Base-by-base conservation (phyloP, 768 basidiomycete genomes). In the Tulasnella sp. region DNA sequence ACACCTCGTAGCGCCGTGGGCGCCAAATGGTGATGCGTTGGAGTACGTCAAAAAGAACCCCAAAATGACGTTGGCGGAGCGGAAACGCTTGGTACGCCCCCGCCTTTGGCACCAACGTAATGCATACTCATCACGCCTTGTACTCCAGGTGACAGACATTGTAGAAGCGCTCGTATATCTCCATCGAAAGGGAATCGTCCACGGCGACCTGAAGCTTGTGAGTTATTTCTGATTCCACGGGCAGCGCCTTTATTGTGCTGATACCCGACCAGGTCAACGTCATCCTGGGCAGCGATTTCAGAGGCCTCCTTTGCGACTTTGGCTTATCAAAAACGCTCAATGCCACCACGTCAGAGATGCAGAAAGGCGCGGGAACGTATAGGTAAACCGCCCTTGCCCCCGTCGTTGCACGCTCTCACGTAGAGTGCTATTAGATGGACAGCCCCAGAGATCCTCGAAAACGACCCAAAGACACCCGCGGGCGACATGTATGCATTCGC, bases 181-280 rank as follows among this genome's bases (percentile, higher is more conserved):
- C 7, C 60, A 61, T 59, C 35, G 40, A 7, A 37, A 52, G 17
- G 37, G 39, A 19, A 41, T 61, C 21, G 45, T 61, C 14, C 60
- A 61, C 25, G 60, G 60, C 5, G 60, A 61, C 42, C 40, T 61
- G 12, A 61, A 61, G 40, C 32, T 56, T 21, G 57, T 58, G 19
- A 35, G 57, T 37, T n/a, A 27, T 31, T 23, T 1, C 1, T n/a
- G 21, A 6, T 9, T 6, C 6, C 2, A 8, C 2, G 34, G 21
- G 14, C 21, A 19, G 19, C 5, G 5, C 6, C 35, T 43, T n/a
- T 14, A 14, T 45, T 29, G 11, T 49, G 15, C 14, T n/a, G 14
- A 4, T 4, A 19, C n/a, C 15, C 25, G 14, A n/a, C 17, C 21
- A 58, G 55, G 55, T 45, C 7, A 58, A 58, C 36, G 40, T 58